Percentiles rank a stretch among this genome's conserved stretches.
Evolutionary conservation across 306 rosid species (phyloP).

Genomic region (Quillaja saponaria): DNA sequence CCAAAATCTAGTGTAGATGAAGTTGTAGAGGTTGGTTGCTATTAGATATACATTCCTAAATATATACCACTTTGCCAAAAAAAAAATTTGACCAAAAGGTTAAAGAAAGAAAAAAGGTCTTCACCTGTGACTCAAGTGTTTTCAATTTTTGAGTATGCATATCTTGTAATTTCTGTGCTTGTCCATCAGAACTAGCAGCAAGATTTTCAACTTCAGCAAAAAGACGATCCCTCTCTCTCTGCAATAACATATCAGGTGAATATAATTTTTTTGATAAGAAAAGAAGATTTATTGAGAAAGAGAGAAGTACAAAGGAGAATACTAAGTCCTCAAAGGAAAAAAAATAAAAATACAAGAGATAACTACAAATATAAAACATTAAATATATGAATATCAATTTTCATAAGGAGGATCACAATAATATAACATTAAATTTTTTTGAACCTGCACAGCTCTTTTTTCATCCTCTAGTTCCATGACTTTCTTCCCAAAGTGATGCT

Average conservation of each 20-base stretch:
- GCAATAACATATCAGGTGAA: conserved; percentile 42
- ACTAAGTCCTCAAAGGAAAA: no score
- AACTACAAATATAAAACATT: no score
- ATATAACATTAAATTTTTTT: conserved; percentile 29
- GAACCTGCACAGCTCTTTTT: conserved; percentile 89
- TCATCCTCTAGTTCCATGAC: conserved; percentile 92
- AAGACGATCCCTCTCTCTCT: conserved; percentile 93
- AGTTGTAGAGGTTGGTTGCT: conserved; percentile 30
- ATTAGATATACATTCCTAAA: conserved; percentile 25
- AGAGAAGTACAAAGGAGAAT: no score
- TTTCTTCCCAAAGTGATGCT: conserved; percentile 98
- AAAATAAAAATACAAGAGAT: no score
- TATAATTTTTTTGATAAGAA: no score
- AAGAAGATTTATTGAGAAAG: no score
- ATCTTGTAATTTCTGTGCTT: conserved; percentile 90
- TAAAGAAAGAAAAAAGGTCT: no score
- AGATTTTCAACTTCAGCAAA: conserved; percentile 96
- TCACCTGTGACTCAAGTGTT: conserved; percentile 92
- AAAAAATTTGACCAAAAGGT: conserved; percentile 6
- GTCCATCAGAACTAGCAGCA: conserved; percentile 93
- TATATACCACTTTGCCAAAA: conserved; percentile 15
- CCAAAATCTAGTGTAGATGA: conserved; percentile 62
- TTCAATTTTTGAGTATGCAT: conserved; percentile 87
- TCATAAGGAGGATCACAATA: conserved; percentile 28
- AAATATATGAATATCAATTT: conserved; percentile 32